phyloP scores from a whole-genome alignment of 805 yeast species.

The Hermanozyma aechmeae region DNA sequence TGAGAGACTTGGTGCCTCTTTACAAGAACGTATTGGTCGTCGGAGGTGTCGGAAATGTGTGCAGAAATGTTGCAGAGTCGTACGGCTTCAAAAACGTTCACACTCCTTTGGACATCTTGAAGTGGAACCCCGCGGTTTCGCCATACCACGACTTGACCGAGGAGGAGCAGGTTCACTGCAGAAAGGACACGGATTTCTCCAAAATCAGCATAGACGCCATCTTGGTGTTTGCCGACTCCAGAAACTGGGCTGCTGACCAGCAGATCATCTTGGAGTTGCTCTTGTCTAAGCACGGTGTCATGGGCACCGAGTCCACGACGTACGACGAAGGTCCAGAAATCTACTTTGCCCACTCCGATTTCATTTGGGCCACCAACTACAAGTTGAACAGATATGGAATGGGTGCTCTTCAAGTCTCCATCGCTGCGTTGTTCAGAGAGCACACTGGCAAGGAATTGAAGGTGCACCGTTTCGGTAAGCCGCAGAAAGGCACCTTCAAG shows the following conservation, averaged over 20 bases:
- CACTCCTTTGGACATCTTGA: conserved; percentile 74
- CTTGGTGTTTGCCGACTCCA: conserved; percentile 82
- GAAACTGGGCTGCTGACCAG: conserved; percentile 91
- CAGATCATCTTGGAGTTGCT: conserved; percentile 80
- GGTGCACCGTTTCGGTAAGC: conserved; percentile 83
- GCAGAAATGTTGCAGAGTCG: conserved; percentile 72
- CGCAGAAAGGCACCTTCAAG: conserved; percentile 78
- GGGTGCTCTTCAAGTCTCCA: conserved; percentile 89
- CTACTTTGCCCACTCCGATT: conserved; percentile 86
- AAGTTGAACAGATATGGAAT: conserved; percentile 78
- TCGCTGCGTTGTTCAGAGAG: conserved; percentile 76
- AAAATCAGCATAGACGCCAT: conserved; percentile 68
- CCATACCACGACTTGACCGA: conserved; percentile 76
- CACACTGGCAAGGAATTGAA: conserved; percentile 75
- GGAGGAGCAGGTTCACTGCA: conserved; percentile 51
- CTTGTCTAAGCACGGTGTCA: conserved; percentile 65
- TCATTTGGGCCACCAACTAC: conserved; percentile 89
- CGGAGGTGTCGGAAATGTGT: conserved; percentile 82
- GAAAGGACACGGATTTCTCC: conserved; percentile 50
- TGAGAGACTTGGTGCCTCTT: conserved; percentile 66
- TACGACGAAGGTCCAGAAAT: conserved; percentile 73
- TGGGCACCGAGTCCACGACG: conserved; percentile 72
- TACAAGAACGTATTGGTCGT: conserved; percentile 74
- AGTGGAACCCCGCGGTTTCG: conserved; percentile 79
- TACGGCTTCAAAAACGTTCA: conserved; percentile 80